Percentiles rank a stretch among this genome's conserved stretches.
These are phyloP conservation scores for Anthoceros angustus DNA, from an alignment of 225 moss, liverwort and hornwort species.

Conservation along the genomic window DNA sequence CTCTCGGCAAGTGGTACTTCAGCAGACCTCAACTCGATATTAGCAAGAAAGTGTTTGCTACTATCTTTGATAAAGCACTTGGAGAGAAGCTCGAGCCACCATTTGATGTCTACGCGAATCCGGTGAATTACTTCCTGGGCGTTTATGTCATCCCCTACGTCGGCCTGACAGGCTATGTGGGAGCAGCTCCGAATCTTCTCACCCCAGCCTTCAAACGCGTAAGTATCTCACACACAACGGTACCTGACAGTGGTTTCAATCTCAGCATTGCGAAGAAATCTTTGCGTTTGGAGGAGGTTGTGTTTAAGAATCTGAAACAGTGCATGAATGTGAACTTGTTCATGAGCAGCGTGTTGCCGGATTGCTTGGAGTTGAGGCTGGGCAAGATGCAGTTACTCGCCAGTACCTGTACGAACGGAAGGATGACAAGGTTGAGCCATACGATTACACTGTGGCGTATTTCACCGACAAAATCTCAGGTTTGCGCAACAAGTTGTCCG, in stretches of 20 bases:
- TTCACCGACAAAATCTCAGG: constrained; percentile 33
- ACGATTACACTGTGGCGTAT: constrained; percentile 32
- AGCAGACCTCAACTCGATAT: constrained; percentile 22
- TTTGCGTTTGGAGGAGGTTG: not conserved
- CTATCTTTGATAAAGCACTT: constrained; percentile 14
- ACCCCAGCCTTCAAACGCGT: no score
- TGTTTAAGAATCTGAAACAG: not conserved
- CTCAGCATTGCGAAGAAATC: no score
- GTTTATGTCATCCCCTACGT: constrained; percentile 65
- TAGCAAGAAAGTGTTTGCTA: constrained; percentile 33
- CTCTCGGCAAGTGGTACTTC: not conserved
- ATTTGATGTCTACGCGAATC: constrained; percentile 36
- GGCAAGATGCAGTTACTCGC: constrained; percentile 55
- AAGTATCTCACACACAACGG: no score
- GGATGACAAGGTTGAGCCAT: constrained; percentile 21
- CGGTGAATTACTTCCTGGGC: constrained; percentile 50
- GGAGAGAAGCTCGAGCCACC: constrained; percentile 32
- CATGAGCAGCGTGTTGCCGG: constrained; percentile 29
- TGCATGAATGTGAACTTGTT: not conserved
- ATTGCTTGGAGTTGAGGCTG: constrained; percentile 46
- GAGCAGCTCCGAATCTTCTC: constrained; percentile 20
- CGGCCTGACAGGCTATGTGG: constrained; percentile 53
- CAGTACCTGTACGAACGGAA: constrained; percentile 40
- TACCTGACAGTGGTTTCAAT: no score
- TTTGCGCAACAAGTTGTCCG: constrained; percentile 16